These are phyloP conservation scores for Clitoria ternatea DNA, from an alignment of 306 rosid species.

Conservation along the genomic window DNA sequence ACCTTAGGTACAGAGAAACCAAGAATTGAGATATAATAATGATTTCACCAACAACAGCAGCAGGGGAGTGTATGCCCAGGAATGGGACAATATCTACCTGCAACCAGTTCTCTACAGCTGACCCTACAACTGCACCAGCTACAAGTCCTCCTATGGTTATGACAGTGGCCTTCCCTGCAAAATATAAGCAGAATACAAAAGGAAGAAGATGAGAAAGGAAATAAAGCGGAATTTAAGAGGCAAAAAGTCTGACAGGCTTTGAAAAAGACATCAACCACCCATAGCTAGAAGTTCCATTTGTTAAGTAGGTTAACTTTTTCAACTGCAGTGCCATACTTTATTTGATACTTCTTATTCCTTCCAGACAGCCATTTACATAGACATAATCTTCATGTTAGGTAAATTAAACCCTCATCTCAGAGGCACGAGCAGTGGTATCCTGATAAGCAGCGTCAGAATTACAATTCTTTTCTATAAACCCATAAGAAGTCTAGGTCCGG, in stretches of 20 bases:
- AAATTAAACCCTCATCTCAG: conserved; percentile 13
- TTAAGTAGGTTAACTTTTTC: conserved; percentile 1
- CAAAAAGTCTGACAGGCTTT: conserved; percentile 5
- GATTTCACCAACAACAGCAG: conserved; percentile 85
- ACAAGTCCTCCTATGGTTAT: conserved; percentile 93
- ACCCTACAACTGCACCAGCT: conserved; percentile 90
- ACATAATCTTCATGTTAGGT: conserved; percentile 1
- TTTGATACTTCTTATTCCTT: background rate
- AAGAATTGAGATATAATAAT: conserved; percentile 81
- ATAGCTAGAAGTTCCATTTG: conserved; percentile 16
- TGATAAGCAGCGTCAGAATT: conserved; percentile 20
- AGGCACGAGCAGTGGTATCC: background rate
- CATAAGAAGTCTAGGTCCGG: background rate
- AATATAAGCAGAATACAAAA: conserved; percentile 10
- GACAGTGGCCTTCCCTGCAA: conserved; percentile 88
- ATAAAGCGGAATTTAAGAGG: background rate
- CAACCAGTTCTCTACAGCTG: conserved; percentile 90
- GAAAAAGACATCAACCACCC: conserved; percentile 9
- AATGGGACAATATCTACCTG: conserved; percentile 97
- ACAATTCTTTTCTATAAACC: conserved; percentile 17
- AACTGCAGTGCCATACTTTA: conserved; percentile 4
- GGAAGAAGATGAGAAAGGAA: conserved; percentile 2
- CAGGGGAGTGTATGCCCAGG: conserved; percentile 93
- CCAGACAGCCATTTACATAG: background rate
- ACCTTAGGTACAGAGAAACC: conserved; percentile 88